Conservation (phyloP, 2,329 filamentous ascomycete genomes). For the Arthrobotrys sinensis region DNA sequence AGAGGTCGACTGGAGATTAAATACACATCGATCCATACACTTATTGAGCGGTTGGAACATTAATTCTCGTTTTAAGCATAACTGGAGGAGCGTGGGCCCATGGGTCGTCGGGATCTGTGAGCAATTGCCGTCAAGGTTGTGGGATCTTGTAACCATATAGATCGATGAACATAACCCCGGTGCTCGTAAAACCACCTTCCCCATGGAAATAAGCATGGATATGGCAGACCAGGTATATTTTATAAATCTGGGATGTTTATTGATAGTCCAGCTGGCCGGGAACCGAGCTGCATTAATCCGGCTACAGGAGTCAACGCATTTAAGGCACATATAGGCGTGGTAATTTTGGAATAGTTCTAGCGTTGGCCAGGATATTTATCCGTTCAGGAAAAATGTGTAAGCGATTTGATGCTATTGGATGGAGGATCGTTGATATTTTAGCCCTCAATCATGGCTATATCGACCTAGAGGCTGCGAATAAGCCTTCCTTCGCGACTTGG, state of each 20-base stretch:
- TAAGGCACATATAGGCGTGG: background rate
- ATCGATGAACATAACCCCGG: background rate
- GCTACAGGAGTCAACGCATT: background rate
- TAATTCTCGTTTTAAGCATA: background rate
- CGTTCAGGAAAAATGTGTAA: conserved; percentile 19
- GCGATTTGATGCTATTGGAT: conserved; percentile 1
- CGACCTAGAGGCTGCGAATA: background rate
- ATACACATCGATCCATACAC: background rate
- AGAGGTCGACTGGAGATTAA: background rate
- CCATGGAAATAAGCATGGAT: conserved; percentile 1
- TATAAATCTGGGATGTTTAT: conserved; percentile 14
- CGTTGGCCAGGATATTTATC: conserved; percentile 34
- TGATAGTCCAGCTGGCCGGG: background rate
- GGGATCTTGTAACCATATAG: background rate
- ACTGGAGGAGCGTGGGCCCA: background rate
- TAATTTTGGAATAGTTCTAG: conserved; percentile 21
- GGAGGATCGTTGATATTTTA: conserved; percentile 14
- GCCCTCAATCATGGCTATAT: conserved; percentile 40
- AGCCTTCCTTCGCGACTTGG: conserved; percentile 1
- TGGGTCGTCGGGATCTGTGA: conserved; percentile 5
- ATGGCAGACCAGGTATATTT: conserved; percentile 1
- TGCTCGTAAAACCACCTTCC: background rate
- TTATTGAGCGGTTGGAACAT: background rate
- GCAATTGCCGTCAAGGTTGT: conserved; percentile 16
- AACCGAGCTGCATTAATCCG: conserved; percentile 18